Conservation (phyloP, 257 asterid genomes). For the Galeopsis tetrahit region DNA sequence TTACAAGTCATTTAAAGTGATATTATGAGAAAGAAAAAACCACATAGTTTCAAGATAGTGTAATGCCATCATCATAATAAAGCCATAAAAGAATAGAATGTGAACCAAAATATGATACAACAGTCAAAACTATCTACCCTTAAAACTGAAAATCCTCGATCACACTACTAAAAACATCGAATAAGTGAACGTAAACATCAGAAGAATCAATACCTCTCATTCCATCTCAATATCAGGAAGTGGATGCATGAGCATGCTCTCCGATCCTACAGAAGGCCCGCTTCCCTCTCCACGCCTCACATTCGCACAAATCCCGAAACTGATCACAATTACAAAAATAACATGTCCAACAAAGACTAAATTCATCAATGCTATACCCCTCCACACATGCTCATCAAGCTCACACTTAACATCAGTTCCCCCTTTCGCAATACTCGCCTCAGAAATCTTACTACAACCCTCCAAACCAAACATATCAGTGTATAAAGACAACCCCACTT, state of each 20-base stretch:
- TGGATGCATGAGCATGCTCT: constrained; percentile 59
- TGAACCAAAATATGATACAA: constrained; percentile 25
- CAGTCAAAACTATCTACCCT: constrained; percentile 31
- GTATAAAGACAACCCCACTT: constrained; percentile 73
- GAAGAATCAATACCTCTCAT: constrained; percentile 37
- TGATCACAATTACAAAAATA: constrained; percentile 40
- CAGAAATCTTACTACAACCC: constrained; percentile 67
- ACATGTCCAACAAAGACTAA: constrained; percentile 59
- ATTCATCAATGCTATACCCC: constrained; percentile 67
- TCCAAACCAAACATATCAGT: constrained; percentile 60
- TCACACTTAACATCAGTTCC: constrained; percentile 65
- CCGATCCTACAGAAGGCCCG: constrained; percentile 38
- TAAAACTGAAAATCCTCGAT: not conserved
- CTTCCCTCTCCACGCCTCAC: constrained; percentile 50
- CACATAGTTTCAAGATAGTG: constrained; percentile 13
- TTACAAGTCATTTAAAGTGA: not conserved
- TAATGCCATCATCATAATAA: not conserved
- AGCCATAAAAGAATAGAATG: constrained; percentile 16
- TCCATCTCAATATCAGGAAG: constrained; percentile 71
- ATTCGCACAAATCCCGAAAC: constrained; percentile 45
- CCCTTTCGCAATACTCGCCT: constrained; percentile 31
- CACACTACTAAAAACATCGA: not conserved
- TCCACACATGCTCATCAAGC: constrained; percentile 72
- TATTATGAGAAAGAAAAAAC: constrained; percentile 2
- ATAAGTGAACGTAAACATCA: not conserved